Evolutionary conservation across 1,284 basidiomycete genomes (phyloP), one percentile per base, ranked within the genome.

Genomic region (Leccinum griseonigrum): DNA sequence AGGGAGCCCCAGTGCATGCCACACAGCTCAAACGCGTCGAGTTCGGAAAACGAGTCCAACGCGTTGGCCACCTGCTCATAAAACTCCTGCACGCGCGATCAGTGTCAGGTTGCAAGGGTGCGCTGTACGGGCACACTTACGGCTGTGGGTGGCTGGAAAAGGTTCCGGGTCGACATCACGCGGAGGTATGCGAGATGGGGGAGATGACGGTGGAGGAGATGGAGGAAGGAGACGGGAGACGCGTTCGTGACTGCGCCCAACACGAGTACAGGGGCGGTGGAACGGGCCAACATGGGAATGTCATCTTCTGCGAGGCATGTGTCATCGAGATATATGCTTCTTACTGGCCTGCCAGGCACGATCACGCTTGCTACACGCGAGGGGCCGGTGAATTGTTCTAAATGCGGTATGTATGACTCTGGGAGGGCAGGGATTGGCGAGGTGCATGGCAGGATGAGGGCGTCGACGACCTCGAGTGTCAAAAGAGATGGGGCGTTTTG

Each of bases 1-100:
- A 76, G 76, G 4, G 81, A 81, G 36, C 76, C 79, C 88, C 88
- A 91, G 64, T 87, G 86, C 75, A 90, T 84, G 38, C 90, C 88
- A 52, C 81, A 87, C 38, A 91, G 81, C 69, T 91, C 88, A 69
- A 91, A 90, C 50, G 81, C 81, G 62, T 79, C 75, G 31, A 91
- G 78, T 57, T 81, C 73, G 22, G 82, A 77, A 63, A 91, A 79
- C 3, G 79, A 79, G n/a, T 79, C 77, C 63, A 91, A 79, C 11
- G 78, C 78, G 38, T 76, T 75, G 57, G 86, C 82, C 54, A 89
- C 82, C 64, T 85, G 79, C 56, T 83, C 76, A 69, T 87, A 88
- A 69, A 88, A 88, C 29, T 79, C 77, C 89, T 90, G 65, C 38
- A 57, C 40, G 34, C n/a, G 60, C 59, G 67, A 61, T 71, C 56